These are phyloP conservation scores for Malbranchea cinnamomea DNA, from an alignment of 2,329 filamentous ascomycete genomes.

Conservation along the genomic window DNA sequence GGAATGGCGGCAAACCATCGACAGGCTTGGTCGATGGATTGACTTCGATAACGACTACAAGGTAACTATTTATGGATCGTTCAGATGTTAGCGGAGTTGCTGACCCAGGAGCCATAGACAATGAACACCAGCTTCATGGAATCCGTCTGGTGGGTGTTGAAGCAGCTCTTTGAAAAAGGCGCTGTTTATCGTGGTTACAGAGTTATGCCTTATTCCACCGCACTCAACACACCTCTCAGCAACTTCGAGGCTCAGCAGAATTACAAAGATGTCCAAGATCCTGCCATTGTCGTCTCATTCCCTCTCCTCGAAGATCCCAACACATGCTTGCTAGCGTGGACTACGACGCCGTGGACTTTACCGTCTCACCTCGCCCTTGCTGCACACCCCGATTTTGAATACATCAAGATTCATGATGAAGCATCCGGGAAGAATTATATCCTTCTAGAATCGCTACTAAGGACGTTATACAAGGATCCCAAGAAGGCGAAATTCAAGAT, in stretches of 20 bases:
- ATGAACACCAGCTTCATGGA: slow-evolving; percentile 97
- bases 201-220: slow-evolving; percentile 92
- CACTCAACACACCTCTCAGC: slow-evolving; percentile 73
- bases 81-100: slow-evolving; percentile 1
- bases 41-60: slow-evolving; percentile 98
- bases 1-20: slow-evolving; percentile 81
- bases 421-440: slow-evolving; percentile 71
- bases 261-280: slow-evolving; percentile 85
- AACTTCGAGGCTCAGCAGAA: slow-evolving; percentile 93
- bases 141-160: slow-evolving; percentile 93
- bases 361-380: slow-evolving; percentile 68
- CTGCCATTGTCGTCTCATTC: slow-evolving; percentile 77
- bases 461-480: slow-evolving; percentile 79
- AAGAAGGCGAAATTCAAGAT: slow-evolving; percentile 92
- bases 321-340: slow-evolving; percentile 70
- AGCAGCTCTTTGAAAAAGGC: slow-evolving; percentile 78
- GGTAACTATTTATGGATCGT: slow-evolving; percentile 26
- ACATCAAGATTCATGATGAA: slow-evolving; percentile 74
- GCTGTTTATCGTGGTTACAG: slow-evolving; percentile 79
- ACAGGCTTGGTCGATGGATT: slow-evolving; percentile 84
- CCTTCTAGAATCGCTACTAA: slow-evolving; percentile 64
- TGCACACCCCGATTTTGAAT: slow-evolving; percentile 70
- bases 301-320: slow-evolving; percentile 64
- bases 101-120: slow-evolving; percentile 37
- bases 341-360: slow-evolving; percentile 76